Conservation (phyloP, 768 basidiomycete genomes). For the Leucosporidium scottii region DNA sequence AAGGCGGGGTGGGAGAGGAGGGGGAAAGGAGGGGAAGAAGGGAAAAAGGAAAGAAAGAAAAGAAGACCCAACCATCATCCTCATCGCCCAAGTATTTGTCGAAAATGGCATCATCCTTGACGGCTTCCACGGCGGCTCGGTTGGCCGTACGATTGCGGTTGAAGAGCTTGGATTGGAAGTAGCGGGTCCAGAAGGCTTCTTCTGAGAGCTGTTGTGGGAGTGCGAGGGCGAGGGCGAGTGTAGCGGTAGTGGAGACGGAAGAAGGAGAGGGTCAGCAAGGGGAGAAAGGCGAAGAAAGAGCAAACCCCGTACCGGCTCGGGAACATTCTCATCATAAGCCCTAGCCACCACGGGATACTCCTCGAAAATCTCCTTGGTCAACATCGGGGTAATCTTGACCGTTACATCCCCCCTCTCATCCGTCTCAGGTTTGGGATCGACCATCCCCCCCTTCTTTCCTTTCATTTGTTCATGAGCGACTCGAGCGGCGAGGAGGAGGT, state of each 20-base stretch:
- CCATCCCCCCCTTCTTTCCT: constrained; percentile 76
- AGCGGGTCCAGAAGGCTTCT: constrained; percentile 91
- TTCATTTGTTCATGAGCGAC: constrained; percentile 24
- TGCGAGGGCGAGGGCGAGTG: constrained; percentile 1
- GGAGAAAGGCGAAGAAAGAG: not conserved
- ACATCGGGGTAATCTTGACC: constrained; percentile 80
- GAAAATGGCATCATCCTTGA: constrained; percentile 86
- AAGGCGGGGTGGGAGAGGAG: constrained; percentile 10
- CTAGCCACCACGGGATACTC: constrained; percentile 91
- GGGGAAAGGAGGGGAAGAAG: not conserved
- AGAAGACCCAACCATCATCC: constrained; percentile 67
- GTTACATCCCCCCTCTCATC: constrained; percentile 78
- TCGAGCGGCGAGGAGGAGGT: constrained; percentile 41
- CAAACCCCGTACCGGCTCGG: constrained; percentile 60
- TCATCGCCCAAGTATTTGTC: constrained; percentile 94
- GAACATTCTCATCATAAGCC: constrained; percentile 89
- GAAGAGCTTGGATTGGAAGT: constrained; percentile 93
- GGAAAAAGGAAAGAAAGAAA: not conserved
- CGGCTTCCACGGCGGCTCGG: constrained; percentile 66
- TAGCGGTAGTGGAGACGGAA: constrained; percentile 3
- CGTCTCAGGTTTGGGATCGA: constrained; percentile 79
- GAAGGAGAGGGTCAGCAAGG: not conserved
- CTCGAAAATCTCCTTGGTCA: constrained; percentile 93
- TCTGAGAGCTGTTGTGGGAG: constrained; percentile 61
- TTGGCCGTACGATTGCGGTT: constrained; percentile 87